These are phyloP conservation scores for Daldinia bambusicola DNA, from an alignment of 495 filamentous ascomycete genomes.

Conservation along the genomic window DNA sequence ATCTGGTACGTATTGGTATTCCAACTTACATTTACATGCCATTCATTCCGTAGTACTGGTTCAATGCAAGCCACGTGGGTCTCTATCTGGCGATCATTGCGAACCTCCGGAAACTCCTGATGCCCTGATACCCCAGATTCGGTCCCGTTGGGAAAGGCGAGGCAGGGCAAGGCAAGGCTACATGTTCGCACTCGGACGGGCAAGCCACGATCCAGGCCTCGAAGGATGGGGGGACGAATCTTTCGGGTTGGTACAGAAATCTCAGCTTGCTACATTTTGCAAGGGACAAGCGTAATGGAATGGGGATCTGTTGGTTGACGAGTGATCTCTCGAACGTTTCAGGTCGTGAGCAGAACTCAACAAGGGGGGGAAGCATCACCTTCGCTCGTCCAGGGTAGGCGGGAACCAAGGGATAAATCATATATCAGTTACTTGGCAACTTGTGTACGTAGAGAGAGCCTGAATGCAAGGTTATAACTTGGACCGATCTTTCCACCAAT, in stretches of 20 bases:
- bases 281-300: slow-evolving; percentile 9
- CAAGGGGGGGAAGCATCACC: slow-evolving; percentile 16
- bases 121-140: slow-evolving; percentile 33
- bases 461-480: not conserved
- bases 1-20: slow-evolving; percentile 7
- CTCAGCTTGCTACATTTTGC: slow-evolving; percentile 8
- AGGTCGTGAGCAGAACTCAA: slow-evolving; percentile 13
- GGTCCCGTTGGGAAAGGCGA: slow-evolving; percentile 18
- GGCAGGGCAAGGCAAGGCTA: not conserved
- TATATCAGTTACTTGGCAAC: slow-evolving; percentile 27
- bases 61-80: slow-evolving; percentile 41
- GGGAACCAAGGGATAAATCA: slow-evolving; percentile 25
- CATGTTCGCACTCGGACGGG: not conserved
- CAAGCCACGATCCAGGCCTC: slow-evolving; percentile 28
- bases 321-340: slow-evolving; percentile 31
- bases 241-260: slow-evolving; percentile 18
- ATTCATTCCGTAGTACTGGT: slow-evolving; percentile 35
- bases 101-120: slow-evolving; percentile 21
- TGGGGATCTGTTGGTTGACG: slow-evolving; percentile 12
- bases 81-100: slow-evolving; percentile 29
- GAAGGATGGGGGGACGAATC: slow-evolving; percentile 22
- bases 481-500: not conserved
- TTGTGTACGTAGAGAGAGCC: not conserved
- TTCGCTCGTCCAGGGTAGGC: not conserved
- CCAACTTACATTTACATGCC: slow-evolving; percentile 22